These are phyloP conservation scores for Erysimum pusillum DNA, from an alignment of 441 rosid species.

Conservation along the genomic window DNA sequence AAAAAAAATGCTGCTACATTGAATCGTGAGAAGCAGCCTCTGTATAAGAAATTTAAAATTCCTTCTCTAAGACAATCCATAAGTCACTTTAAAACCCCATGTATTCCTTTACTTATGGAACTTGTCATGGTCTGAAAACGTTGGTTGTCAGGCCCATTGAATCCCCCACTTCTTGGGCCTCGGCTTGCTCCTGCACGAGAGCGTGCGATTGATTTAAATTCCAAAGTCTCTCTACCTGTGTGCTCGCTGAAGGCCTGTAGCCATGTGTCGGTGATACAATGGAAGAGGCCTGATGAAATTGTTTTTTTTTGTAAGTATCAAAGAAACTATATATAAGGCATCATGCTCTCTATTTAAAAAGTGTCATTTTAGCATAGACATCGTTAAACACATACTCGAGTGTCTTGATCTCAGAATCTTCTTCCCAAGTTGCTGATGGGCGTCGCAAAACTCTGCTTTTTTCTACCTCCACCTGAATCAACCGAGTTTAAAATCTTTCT, in stretches of 20 bases:
- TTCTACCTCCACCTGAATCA: slow-evolving; percentile 89
- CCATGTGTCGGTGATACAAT: slow-evolving; percentile 91
- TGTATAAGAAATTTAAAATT: no score
- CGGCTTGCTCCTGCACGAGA: no score
- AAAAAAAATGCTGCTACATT: no score
- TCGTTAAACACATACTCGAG: slow-evolving; percentile 72
- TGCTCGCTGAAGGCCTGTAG: slow-evolving; percentile 58
- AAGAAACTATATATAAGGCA: background rate
- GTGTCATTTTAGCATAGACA: background rate
- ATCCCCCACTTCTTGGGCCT: no score
- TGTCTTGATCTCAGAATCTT: slow-evolving; percentile 89
- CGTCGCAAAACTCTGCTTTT: slow-evolving; percentile 81
- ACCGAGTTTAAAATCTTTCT: slow-evolving; percentile 22
- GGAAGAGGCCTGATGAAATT: slow-evolving; percentile 84
- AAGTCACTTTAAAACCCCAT: no score
- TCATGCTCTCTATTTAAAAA: background rate
- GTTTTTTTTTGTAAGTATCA: slow-evolving; percentile 2
- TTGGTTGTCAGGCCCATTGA: no score
- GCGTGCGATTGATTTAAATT: no score
- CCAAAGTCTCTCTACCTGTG: slow-evolving; percentile 59
- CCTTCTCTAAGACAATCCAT: no score
- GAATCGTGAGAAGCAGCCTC: no score
- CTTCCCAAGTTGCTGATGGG: slow-evolving; percentile 88
- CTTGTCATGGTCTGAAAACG: no score
- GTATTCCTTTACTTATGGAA: no score